These are phyloP conservation scores for Tothia fuscella DNA, from an alignment of 2,329 filamentous ascomycete species.

Conservation along the genomic window DNA sequence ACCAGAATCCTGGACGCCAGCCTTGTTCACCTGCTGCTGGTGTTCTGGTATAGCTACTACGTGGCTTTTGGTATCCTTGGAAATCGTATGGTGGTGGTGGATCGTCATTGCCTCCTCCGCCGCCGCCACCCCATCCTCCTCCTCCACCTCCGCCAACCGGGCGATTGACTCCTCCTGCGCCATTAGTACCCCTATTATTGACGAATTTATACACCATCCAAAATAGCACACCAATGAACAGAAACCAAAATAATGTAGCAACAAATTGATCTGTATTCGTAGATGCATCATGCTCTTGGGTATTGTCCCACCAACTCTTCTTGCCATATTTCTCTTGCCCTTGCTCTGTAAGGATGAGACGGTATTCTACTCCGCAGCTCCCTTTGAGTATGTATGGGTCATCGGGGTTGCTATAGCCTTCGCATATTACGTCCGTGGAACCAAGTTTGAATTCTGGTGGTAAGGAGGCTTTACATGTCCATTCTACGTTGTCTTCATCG, in stretches of 20 bases:
- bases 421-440: slow-evolving; percentile 80
- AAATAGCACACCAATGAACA: slow-evolving; percentile 47
- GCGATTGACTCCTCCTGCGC: slow-evolving; percentile 12
- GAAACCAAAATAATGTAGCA: slow-evolving; percentile 42
- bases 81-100: slow-evolving; percentile 39
- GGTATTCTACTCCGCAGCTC: slow-evolving; percentile 86
- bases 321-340: slow-evolving; percentile 61
- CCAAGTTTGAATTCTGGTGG: slow-evolving; percentile 61
- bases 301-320: slow-evolving; percentile 21
- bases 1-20: slow-evolving; percentile 68
- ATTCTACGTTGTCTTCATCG: slow-evolving; percentile 69
- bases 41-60: slow-evolving; percentile 12
- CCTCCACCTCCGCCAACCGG: slow-evolving; percentile 12
- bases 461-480: slow-evolving; percentile 66
- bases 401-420: slow-evolving; percentile 66
- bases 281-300: neutral
- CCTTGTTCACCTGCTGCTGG: slow-evolving; percentile 24
- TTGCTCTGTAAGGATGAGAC: slow-evolving; percentile 61
- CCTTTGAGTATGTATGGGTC: slow-evolving; percentile 85
- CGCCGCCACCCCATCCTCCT: slow-evolving; percentile 12
- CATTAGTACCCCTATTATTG: slow-evolving; percentile 30
- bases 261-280: slow-evolving; percentile 24
- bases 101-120: slow-evolving; percentile 24
- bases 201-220: slow-evolving; percentile 32
- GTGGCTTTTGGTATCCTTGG: slow-evolving; percentile 17